Base-by-base conservation (phyloP, 2,329 filamentous ascomycete genomes). In the Exophiala viscosa region DNA sequence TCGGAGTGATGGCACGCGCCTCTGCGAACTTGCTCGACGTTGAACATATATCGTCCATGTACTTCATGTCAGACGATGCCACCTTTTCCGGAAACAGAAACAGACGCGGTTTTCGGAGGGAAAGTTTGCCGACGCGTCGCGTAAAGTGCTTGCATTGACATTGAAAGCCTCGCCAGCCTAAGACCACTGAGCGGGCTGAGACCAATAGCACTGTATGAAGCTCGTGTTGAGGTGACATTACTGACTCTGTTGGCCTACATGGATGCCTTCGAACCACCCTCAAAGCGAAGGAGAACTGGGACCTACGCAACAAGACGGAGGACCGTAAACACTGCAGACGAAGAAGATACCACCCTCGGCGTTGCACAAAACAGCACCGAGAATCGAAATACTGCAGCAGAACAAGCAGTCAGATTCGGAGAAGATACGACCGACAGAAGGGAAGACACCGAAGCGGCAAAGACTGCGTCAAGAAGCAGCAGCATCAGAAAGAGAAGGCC, bases 261-360 rank as follows among this genome's bases (percentile, higher is more conserved):
- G 48, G 46, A 42, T 11, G 45, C 51, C 31, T 57, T 57, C 35
- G 54, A 60, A 18, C 57, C 55, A 31, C 35, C 50, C 13, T 50
- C 59, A 5, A 62, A 62, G 54, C 59, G 60, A n/a, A 41, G 52
- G 46, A 47, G 57, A 36, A 60, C 54, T 8, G 54, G 47, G n/a
- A 58, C 57, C n/a, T 60, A 61, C 45, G 50, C 50, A 5, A 47
- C 52, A 5, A 51, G 50, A 48, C 49, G 55, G 23, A 60, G 52
- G 35, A 60, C 47, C 2, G 23, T 60, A 31, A 40, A 35, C 33
- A 49, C 50, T 36, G 10, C 14, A 13, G 17, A 11, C 7, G 13
- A 39, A 20, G 9, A 2, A 18, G 18, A 45, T 14, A 32, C 34
- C 4, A 39, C 14, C n/a, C 33, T 14, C n/a, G 18, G 17, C 6